Percentiles rank a stretch among this genome's conserved stretches.
These are phyloP conservation scores for Melaleuca quinquenervia DNA, from an alignment of 345 rosid genomes.

Conservation along the genomic window DNA sequence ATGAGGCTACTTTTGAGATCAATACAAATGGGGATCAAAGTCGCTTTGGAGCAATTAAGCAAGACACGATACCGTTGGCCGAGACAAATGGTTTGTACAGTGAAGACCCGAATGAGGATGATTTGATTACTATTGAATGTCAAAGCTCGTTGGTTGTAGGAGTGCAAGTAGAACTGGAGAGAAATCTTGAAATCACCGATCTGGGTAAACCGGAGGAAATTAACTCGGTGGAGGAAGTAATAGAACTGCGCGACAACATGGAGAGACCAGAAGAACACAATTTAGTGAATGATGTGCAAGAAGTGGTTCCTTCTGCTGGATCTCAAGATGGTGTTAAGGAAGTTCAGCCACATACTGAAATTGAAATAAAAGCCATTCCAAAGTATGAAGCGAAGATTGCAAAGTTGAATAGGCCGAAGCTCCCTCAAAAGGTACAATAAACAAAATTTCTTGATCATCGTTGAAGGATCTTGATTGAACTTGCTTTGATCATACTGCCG, in stretches of 20 bases:
- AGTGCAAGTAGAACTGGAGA: conserved; percentile 25
- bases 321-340: conserved; percentile 14
- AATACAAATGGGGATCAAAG: conserved; percentile 4
- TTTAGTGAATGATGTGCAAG: conserved; percentile 11
- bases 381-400: conserved; percentile 16
- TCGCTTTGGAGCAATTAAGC: conserved; percentile 24
- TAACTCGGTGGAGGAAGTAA: conserved; percentile 14
- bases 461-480: not conserved
- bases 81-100: conserved; percentile 1
- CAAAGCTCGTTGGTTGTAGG: conserved; percentile 21
- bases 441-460: not conserved
- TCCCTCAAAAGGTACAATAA: conserved; percentile 35
- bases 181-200: not conserved
- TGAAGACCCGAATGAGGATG: conserved; percentile 22
- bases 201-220: conserved; percentile 7
- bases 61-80: conserved; percentile 13
- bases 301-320: conserved; percentile 1
- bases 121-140: conserved; percentile 15
- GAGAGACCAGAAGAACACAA: conserved; percentile 6
- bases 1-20: conserved; percentile 10
- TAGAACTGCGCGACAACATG: not conserved
- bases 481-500: not conserved
- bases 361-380: conserved; percentile 10
- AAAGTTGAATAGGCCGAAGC: conserved; percentile 20
- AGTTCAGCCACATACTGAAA: conserved; percentile 8